Evolutionary conservation across 1,139 yeast species (phyloP), one percentile per base, ranked within the genome.

Genomic region (Zygosaccharomyces sapae): DNA sequence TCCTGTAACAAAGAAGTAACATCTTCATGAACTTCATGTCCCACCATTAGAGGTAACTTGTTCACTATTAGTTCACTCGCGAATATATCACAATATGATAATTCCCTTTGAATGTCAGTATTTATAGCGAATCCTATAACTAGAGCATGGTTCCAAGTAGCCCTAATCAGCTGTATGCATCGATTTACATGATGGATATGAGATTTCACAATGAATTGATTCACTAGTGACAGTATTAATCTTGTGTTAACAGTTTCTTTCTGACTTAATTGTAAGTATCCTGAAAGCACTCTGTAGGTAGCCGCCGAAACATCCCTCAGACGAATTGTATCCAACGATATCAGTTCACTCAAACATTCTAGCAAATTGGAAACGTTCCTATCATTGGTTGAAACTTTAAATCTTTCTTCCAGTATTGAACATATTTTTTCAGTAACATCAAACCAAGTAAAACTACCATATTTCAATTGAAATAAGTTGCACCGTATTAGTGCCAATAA

Each of bases 391-490:
- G 55, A 41, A 4, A 41, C 31, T 10, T 50, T 44, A 5, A 58
- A 44, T 20, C 55, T 55, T 13, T 41, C 39, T 4, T 47, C 45
- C 5, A 62, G 43, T 16, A 43, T 51, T 1, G 20, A 13, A 18
- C 55, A 46, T 2, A 53, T 42, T 7, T 44, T 48, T n/a, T 57
- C 52, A 4, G 54, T 45, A 18, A 61, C 12, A 2, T 52, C 43
- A 2, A 51, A 46, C 67, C 67, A 64, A 33, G 56, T 56, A n/a
- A 56, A 56, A 6, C 53, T 51, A 12, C 51, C 48, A 42, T 56
- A 54, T 41, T 61, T 64, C 20, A 55, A 41, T 20, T 49, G 50
- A 43, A 64, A 64, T 13, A 51, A 29, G 5, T 54, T 54, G 25
- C 59, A 53, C 2, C 49, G 44, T 4, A 58, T 41, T 10, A 63